These are phyloP conservation scores for Prillingera fragicola DNA, from an alignment of 1,284 basidiomycete genomes.

Conservation along the genomic window DNA sequence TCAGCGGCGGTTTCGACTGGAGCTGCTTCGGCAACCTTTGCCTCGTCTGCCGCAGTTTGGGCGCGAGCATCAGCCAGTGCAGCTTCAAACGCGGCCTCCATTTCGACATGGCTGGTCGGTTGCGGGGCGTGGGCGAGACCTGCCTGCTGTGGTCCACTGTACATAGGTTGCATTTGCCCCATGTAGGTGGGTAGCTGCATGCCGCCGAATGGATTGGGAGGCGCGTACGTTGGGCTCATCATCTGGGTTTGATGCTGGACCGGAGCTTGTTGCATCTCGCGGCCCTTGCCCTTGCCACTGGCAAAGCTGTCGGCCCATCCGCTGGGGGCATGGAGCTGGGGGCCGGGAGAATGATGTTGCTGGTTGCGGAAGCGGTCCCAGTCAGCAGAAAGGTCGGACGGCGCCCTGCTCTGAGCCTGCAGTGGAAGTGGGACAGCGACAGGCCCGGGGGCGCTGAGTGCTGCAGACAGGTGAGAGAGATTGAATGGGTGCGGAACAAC, in stretches of 20 bases:
- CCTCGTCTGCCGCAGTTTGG: conserved; percentile 11
- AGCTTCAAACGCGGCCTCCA: conserved; percentile 69
- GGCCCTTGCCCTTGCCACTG: conserved; percentile 24
- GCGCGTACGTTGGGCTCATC: conserved; percentile 5
- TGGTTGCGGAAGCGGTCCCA: conserved; percentile 10
- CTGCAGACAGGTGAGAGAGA: conserved; percentile 39
- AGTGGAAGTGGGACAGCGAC: conserved; percentile 1
- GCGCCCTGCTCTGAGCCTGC: background rate
- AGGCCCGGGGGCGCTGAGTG: conserved; percentile 23
- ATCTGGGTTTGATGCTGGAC: conserved; percentile 2
- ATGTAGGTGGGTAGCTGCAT: conserved; percentile 16
- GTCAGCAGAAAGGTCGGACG: conserved; percentile 4
- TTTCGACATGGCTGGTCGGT: conserved; percentile 39
- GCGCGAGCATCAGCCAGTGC: conserved; percentile 64
- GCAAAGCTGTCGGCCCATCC: conserved; percentile 14
- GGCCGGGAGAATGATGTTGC: conserved; percentile 2
- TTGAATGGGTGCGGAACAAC: conserved; percentile 43
- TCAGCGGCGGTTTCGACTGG: conserved; percentile 53
- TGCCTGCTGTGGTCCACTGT: conserved; percentile 37
- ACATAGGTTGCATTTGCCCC: conserved; percentile 16
- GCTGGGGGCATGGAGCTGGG: background rate
- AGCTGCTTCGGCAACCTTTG: conserved; percentile 18
- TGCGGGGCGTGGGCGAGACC: background rate
- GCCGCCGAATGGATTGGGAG: conserved; percentile 12
- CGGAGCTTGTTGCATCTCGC: conserved; percentile 9